Evolutionary conservation across 2,329 filamentous ascomycete genomes (phyloP).

Genomic region (Beauveria asiatica): DNA sequence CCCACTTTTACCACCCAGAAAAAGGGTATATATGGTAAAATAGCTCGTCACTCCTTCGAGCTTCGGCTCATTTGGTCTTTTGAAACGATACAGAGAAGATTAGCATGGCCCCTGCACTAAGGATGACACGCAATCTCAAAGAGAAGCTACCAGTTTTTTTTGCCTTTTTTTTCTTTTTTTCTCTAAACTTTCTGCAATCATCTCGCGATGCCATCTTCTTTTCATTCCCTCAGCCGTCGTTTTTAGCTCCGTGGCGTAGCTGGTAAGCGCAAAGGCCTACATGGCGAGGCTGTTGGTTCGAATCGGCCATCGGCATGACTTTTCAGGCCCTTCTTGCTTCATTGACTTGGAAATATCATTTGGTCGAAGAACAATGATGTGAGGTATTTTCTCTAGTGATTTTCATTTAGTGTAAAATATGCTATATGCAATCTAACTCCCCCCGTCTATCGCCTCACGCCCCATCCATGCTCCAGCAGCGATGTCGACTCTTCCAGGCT

Average conservation of each 20-base stretch:
- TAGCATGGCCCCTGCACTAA: constrained; percentile 84
- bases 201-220: not conserved
- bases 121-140: constrained; percentile 43
- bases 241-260: not conserved
- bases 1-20: not conserved
- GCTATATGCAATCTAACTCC: not conserved
- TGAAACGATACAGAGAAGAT: constrained; percentile 54
- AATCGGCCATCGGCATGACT: not conserved
- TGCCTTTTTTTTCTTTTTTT: not conserved
- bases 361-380: not conserved
- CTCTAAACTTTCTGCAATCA: not conserved
- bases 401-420: not conserved
- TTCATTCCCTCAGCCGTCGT: not conserved
- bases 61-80: constrained; percentile 12
- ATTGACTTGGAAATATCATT: not conserved
- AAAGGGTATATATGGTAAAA: not conserved
- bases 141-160: constrained; percentile 12
- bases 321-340: not conserved
- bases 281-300: not conserved
- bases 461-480: constrained; percentile 65
- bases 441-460: constrained; percentile 34
- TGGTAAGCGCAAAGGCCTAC: not conserved
- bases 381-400: not conserved
- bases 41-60: not conserved
- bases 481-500: constrained; percentile 71